Conservation (phyloP, 2,329 filamentous ascomycete genomes). For the Simplicillium aogashimaense region DNA sequence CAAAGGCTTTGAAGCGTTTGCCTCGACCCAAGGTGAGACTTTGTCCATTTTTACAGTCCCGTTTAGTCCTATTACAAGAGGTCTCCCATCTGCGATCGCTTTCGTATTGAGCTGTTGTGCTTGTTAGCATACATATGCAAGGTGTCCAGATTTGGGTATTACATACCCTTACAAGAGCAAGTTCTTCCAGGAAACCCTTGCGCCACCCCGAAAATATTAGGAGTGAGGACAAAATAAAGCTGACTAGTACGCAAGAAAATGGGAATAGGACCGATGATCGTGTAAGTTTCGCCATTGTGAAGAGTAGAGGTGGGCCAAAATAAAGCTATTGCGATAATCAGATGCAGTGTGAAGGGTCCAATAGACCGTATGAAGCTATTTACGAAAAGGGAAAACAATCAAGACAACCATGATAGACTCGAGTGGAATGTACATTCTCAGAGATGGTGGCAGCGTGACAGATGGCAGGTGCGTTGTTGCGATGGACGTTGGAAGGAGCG, state of each 20-base stretch:
- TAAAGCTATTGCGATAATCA: background rate
- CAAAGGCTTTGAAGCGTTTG: constrained; percentile 14
- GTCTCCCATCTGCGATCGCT: background rate
- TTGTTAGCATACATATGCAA: background rate
- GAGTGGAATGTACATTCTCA: no score
- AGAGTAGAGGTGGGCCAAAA: background rate
- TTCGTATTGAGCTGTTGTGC: constrained; percentile 1
- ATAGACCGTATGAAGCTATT: background rate
- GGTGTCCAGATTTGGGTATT: background rate
- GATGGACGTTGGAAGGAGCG: no score
- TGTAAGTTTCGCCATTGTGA: background rate
- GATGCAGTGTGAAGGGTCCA: no score
- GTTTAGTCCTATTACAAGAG: background rate
- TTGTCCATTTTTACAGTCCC: background rate
- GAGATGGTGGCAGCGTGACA: no score
- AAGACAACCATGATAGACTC: no score
- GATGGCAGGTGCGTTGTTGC: no score
- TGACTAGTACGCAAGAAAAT: background rate
- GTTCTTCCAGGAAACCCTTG: constrained; percentile 2
- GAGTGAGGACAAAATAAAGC: constrained; percentile 1
- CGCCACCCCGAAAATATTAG: constrained; percentile 1
- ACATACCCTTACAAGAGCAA: constrained; percentile 1
- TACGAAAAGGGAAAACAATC: no score
- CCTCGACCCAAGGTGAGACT: constrained; percentile 23
- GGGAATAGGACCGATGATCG: background rate